Conservation (phyloP, 1,284 basidiomycete species). For the Abortiporus biennis region DNA sequence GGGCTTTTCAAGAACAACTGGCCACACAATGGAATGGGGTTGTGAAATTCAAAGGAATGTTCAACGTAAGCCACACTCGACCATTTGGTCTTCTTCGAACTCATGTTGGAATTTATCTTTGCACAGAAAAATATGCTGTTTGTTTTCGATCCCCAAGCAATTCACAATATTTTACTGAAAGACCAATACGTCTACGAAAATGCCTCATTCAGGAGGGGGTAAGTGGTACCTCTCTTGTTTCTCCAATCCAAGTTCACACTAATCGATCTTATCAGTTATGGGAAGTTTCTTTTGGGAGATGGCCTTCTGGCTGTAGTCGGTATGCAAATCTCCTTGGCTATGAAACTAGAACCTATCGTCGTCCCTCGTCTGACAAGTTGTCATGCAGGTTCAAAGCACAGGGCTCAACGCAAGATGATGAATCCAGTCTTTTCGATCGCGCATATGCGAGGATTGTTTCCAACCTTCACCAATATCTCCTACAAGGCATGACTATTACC, state of each 20-base stretch:
- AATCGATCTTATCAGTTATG: too few relatives aligned
- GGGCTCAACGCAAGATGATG: slow-evolving; percentile 20
- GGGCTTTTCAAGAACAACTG: slow-evolving; percentile 11
- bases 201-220: neutral
- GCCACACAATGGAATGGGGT: slow-evolving; percentile 12
- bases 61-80: slow-evolving; percentile 13
- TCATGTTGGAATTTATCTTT: too few relatives aligned
- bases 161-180: slow-evolving; percentile 10
- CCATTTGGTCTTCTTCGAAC: too few relatives aligned
- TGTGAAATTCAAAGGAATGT: slow-evolving; percentile 10
- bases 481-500: neutral
- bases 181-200: slow-evolving; percentile 11
- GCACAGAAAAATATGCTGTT: slow-evolving; percentile 6
- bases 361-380: too few relatives aligned
- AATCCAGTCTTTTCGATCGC: slow-evolving; percentile 21
- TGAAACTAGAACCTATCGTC: too few relatives aligned
- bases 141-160: slow-evolving; percentile 12
- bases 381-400: too few relatives aligned
- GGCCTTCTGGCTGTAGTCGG: neutral
- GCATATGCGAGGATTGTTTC: slow-evolving; percentile 20
- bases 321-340: too few relatives aligned
- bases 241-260: too few relatives aligned
- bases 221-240: neutral
- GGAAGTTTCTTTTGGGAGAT: neutral
- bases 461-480: slow-evolving; percentile 15